Evolutionary conservation across 768 basidiomycete genomes (phyloP), one percentile per base, ranked within the genome.

Genomic region (Melanogaster broomeanus): DNA sequence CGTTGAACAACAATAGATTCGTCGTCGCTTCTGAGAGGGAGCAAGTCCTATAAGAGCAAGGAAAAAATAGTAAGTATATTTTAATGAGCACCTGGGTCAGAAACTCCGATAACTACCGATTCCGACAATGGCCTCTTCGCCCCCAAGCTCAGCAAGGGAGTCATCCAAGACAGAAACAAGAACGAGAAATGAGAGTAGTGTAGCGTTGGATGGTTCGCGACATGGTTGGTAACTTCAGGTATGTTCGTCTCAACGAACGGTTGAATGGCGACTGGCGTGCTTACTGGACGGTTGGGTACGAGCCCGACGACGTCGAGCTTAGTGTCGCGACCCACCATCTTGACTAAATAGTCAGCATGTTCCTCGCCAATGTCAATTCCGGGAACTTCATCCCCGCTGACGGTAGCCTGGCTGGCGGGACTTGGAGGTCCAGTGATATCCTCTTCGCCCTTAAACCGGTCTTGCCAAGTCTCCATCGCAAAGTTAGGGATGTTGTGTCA

Each of bases 401-500:
- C 38, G 2, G 35, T 54, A 35, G 53, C 48, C 39, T 54, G 61
- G 51, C 63, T 63, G 13, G 43, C 7, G 10, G 59, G 61, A 35
- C 51, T 60, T 28, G 28, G 8, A 31, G 54, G 51, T 10, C 24
- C 51, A 8, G 45, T 45, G 45, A 47, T 5, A 21, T 49, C 55
- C 10, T 58, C 22, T 37, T 43, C n/a, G n/a, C n/a, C 38, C 11
- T 39, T 18, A 3, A 48, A 40, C 25, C 54, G 64, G 7, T 63
- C 65, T 24, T 41, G 33, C 30, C 61, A 21, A 39, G 70, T 70
- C 34, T 70, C 66, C 35, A 52, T 31, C n/a, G 70, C 70, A 4
- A 71, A 60, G 24, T n/a, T n/a, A n/a, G n/a, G n/a, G n/a, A n/a
- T n/a, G n/a, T n/a, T n/a, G n/a, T n/a, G n/a, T n/a, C n/a, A n/a